Conservation (phyloP, 768 basidiomycete genomes). For the Kwoniella dejecticola region DNA sequence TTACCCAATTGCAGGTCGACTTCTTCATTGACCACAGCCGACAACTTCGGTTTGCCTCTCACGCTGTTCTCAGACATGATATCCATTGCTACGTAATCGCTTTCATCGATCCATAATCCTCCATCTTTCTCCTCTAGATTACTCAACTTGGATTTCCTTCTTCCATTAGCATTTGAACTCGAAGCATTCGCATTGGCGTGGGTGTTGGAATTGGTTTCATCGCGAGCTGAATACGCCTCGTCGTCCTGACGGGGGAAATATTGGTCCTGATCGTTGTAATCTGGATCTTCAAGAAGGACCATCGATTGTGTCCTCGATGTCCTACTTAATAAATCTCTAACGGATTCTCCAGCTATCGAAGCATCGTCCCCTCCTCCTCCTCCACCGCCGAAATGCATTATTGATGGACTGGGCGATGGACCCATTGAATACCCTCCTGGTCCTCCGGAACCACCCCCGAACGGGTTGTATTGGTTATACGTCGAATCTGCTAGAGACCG, state of each 20-base stretch:
- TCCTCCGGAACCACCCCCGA: slow-evolving; percentile 4
- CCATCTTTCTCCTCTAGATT: slow-evolving; percentile 19
- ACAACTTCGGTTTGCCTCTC: slow-evolving; percentile 69
- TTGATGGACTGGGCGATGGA: slow-evolving; percentile 41
- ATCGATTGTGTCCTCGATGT: slow-evolving; percentile 45
- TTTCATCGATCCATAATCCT: slow-evolving; percentile 59
- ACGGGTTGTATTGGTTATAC: slow-evolving; percentile 41
- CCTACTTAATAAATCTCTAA: slow-evolving; percentile 24
- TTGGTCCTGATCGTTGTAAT: background rate
- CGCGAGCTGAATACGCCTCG: background rate
- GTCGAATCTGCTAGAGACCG: slow-evolving; percentile 40
- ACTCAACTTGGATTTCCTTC: background rate
- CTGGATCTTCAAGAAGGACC: slow-evolving; percentile 44
- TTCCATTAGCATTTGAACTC: background rate
- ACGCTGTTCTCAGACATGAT: slow-evolving; percentile 66
- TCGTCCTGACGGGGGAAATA: background rate
- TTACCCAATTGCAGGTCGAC: slow-evolving; percentile 63
- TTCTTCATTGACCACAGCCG: slow-evolving; percentile 67
- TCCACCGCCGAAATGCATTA: slow-evolving; percentile 27
- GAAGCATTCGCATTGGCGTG: background rate
- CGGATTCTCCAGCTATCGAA: slow-evolving; percentile 45
- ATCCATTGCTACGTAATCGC: slow-evolving; percentile 65
- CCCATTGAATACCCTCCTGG: slow-evolving; percentile 9
- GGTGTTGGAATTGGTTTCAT: background rate
- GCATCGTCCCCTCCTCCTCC: slow-evolving; percentile 14